Evolutionary conservation across 2,329 filamentous ascomycete genomes (phyloP), one percentile per base, ranked within the genome.

Genomic region (Colletotrichum shisoi): DNA sequence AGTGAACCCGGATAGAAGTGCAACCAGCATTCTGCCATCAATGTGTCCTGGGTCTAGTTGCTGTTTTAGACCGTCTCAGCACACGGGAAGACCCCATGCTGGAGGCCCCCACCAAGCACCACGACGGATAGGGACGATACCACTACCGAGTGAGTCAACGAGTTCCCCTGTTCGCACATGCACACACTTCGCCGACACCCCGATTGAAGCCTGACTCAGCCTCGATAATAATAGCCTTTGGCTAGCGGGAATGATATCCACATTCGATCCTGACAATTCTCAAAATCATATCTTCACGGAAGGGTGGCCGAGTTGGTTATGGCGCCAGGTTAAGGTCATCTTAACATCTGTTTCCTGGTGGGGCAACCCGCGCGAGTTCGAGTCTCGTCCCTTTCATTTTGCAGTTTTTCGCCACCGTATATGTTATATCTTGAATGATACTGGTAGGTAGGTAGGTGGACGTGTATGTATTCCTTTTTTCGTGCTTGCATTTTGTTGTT

Each of bases 241-340:
- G 3, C 13, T 4, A n/a, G 0, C 0, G 0, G 0, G 0, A 0
- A 1, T 1, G 0, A 4, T 27, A 52, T 45, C 12, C n/a, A 21
- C 4, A 11, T 7, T 3, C 8, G 24, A 46, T 39, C 12, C 1
- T 21, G 11, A 15, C 21, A 40, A 40, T 4, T 12, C 11, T 13
- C 13, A 0, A 1, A 4, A 45, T 11, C 7, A 1, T 27, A 2
- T 12, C 1, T 0, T 5, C 2, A 13, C 27, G 65, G 65, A 56
- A 68, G 65, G 65, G 65, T 68, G 65, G 65, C 65, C 65, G 65
- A 68, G 65, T 68, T 68, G 65, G 65, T 68, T 68, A 68, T 68
- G 65, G 65, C 65, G 65, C 61, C 65, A 68, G 65, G 65, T 68
- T 68, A 68, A 68, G 65, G 65, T 60, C 56, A 68, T 54, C 65